Percentiles rank a stretch among this genome's conserved stretches.
These are phyloP conservation scores for Elaeagnus macrophylla DNA, from an alignment of 306 rosid species.

Conservation along the genomic window DNA sequence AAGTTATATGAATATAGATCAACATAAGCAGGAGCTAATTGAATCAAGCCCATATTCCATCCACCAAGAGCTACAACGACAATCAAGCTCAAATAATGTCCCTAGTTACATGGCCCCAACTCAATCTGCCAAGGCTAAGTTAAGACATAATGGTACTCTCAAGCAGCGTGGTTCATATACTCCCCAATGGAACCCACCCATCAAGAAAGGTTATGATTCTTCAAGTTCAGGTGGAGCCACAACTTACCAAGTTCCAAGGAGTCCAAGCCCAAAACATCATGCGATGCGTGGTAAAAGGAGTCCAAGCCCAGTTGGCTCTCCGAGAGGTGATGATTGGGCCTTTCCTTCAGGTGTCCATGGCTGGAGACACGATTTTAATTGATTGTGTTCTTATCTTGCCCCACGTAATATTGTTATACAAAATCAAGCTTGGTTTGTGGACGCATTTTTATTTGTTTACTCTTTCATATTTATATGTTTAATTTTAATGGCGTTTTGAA, in stretches of 20 bases:
- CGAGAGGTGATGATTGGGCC: conserved; percentile 49
- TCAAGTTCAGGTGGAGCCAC: conserved; percentile 50
- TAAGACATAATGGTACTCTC: conserved; percentile 25
- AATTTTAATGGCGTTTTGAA: no score
- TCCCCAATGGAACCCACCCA: conserved; percentile 44
- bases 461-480: no score
- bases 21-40: conserved; percentile 17
- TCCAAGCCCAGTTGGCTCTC: conserved; percentile 21
- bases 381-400: neutral
- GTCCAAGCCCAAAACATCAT: conserved; percentile 58
- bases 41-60: conserved; percentile 26
- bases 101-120: conserved; percentile 96
- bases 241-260: conserved; percentile 24
- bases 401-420: no score
- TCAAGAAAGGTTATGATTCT: conserved; percentile 43
- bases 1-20: conserved; percentile 13
- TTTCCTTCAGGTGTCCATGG: conserved; percentile 38
- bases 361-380: conserved; percentile 49
- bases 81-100: conserved; percentile 16
- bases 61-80: conserved; percentile 10
- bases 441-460: no score
- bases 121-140: conserved; percentile 87
- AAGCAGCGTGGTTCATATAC: conserved; percentile 5
- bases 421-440: no score
- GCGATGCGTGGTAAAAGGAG: conserved; percentile 37